Evolutionary conservation across 495 filamentous ascomycete species (phyloP).

Genomic region (Annulohypoxylon stygium): DNA sequence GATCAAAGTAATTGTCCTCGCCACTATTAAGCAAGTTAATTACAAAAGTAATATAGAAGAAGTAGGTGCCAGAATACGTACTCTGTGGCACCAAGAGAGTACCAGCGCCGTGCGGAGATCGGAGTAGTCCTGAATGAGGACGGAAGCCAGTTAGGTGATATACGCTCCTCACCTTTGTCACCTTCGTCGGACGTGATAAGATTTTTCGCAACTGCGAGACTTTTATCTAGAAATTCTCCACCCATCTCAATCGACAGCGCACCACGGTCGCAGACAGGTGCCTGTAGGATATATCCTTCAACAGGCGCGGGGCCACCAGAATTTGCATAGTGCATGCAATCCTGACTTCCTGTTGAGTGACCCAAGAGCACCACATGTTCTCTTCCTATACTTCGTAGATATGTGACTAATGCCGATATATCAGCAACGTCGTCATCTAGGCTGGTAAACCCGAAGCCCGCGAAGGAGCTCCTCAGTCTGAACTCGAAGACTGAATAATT

Average conservation of each 20-base stretch:
- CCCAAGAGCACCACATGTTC: constrained; percentile 86
- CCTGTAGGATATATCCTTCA: constrained; percentile 87
- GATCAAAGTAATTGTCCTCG: constrained; percentile 91
- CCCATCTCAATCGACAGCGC: constrained; percentile 60
- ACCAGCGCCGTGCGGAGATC: constrained; percentile 76
- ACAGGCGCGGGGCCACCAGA: constrained; percentile 62
- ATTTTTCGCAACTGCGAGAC: constrained; percentile 65
- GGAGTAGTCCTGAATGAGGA: constrained; percentile 64
- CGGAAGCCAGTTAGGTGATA: constrained; percentile 66
- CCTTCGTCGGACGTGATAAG: constrained; percentile 66
- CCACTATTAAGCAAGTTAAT: constrained; percentile 59
- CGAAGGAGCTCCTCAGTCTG: constrained; percentile 67
- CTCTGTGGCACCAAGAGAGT: constrained; percentile 71
- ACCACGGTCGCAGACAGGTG: constrained; percentile 83
- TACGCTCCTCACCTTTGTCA: constrained; percentile 66
- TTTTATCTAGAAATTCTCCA: constrained; percentile 61
- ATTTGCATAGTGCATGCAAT: constrained; percentile 78
- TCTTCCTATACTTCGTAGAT: constrained; percentile 66
- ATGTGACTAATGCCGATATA: constrained; percentile 76
- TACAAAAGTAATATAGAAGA: not conserved
- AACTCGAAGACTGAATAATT: constrained; percentile 60
- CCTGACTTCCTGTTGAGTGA: constrained; percentile 88
- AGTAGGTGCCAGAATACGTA: constrained; percentile 44
- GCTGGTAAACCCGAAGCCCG: constrained; percentile 77
- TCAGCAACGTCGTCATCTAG: constrained; percentile 80